Evolutionary conservation across 2,329 filamentous ascomycete genomes (phyloP), one percentile per base, ranked within the genome.

Genomic region (Aspergillus hiratsukae): DNA sequence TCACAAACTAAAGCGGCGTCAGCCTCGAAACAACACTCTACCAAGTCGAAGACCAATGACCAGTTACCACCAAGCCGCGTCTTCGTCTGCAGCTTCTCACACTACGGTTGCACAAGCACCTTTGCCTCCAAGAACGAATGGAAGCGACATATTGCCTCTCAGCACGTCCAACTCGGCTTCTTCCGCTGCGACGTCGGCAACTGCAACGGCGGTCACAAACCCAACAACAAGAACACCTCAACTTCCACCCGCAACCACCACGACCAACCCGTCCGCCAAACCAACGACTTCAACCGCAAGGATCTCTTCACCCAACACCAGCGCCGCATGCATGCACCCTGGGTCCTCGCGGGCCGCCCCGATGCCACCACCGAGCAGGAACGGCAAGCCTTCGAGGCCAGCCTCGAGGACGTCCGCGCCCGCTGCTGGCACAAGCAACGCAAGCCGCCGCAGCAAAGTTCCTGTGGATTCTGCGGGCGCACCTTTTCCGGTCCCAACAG

Each of bases 51-150:
- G 45, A n/a, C 49, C 50, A 55, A 54, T 31, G 57, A 54, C 27
- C 28, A 6, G 27, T 23, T 28, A 52, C 14, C 31, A 35, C 35
- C 11, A 5, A 50, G 11, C 45, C 55, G 52, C 14, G 48, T 62
- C 4, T 94, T 93, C 67, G 79, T 81, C 25, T 97, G 93, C 72
- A 85, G 90, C 55, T 91, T 97, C 70, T 78, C 83, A 29, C 86
- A 84, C 54, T 94, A 91, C 55, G 89, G 88, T 35, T 97, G 93
- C 75, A 62, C 60, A 0, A 83, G 85, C 2, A 85, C 81, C 0
- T 96, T 96, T 67, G 81, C 83, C 3, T 87, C 82, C 63, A 96
- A 96, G 76, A 96, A 96, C 69, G 92, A 97, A 72, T 97, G 93
- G 93, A 97, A 97, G 73, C 85, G 93, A 0, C 93, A 97, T 69